phyloP scores from a whole-genome alignment of 495 filamentous ascomycete species.

The Evernia prunastri region DNA sequence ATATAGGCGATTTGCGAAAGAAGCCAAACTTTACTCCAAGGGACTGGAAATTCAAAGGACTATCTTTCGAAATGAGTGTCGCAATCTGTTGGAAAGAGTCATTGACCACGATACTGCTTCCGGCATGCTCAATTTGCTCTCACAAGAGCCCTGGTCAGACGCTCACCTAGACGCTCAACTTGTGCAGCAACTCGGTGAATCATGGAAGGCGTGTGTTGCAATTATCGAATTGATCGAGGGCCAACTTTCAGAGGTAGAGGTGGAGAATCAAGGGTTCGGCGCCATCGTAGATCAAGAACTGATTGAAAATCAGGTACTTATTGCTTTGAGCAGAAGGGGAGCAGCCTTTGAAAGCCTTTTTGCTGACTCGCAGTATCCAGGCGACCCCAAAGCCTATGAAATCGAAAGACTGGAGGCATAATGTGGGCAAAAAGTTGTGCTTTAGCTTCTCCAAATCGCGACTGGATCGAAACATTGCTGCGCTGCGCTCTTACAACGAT shows the following conservation, averaged over 20 bases:
- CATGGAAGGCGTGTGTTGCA: constrained; percentile 13
- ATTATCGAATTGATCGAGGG: constrained; percentile 22
- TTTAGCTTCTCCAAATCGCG: constrained; percentile 25
- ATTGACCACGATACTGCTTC: constrained; percentile 15
- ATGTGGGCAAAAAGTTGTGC: constrained; percentile 20
- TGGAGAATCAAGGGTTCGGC: constrained; percentile 21
- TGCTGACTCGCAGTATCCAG: background rate
- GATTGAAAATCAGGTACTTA: background rate
- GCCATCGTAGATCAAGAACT: constrained; percentile 10
- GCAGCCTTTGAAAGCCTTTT: background rate
- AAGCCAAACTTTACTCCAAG: constrained; percentile 16
- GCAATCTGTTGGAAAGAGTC: constrained; percentile 16
- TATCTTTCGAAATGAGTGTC: constrained; percentile 23
- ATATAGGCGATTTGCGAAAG: constrained; percentile 20
- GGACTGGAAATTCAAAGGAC: constrained; percentile 17
- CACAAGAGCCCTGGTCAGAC: constrained; percentile 11
- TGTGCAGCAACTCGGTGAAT: constrained; percentile 17
- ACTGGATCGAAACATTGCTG: constrained; percentile 16
- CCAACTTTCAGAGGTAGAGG: constrained; percentile 20
- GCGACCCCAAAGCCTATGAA: background rate
- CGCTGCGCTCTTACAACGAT: constrained; percentile 18
- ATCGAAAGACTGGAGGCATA: constrained; percentile 17
- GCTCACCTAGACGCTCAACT: constrained; percentile 9
- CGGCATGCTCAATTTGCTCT: constrained; percentile 10
- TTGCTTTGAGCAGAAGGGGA: background rate